Base-by-base conservation (phyloP, 129 eudicot genomes). In the Ambrosia artemisiifolia region DNA sequence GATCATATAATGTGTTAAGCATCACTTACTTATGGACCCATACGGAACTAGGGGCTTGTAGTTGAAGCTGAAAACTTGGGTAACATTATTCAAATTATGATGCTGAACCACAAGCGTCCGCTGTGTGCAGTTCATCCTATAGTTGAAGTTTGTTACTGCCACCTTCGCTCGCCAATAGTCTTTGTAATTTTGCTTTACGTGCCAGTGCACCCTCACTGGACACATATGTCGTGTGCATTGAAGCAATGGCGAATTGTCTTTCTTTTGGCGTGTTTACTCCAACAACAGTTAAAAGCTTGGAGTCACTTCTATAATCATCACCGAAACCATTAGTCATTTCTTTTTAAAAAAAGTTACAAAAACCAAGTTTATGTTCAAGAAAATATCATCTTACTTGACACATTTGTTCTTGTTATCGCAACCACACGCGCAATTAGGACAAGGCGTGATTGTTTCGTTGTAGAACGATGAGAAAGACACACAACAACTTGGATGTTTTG, bases 91-190 rank as follows among this genome's bases (percentile, higher is more conserved):
- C 79, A 89, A 86, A 78, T 89, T 89, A 11, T 95, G 97, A 78
- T 91, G 97, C 65, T 91, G 97, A 60, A 82, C 85, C 38, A 87
- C 97, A 11, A 91, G 91, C n/a, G 95, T 87, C 97, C 97, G 87
- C n/a, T 81, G 85, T 2, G 89, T 83, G 79, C 79, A 86, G 84
- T 89, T 89, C 87, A 83, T 76, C 28, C 89, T 80, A 65, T 89
- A 86, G 79, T 89, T 88, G 78, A 88, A 88, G 73, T 88, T 88
- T 3, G 95, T 88, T 73, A 88, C 44, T 0, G 88, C 85, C 19
- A 89, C 81, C 86, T 89, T 89, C 24, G 78, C 88, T 7, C 96
- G 75, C 96, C 96, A 89, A 47, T 89, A 89, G 70, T 86, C 92
- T 84, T 84, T 86, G 82, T 89, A 89, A 77, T 86, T 86, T 44